These are phyloP conservation scores for Aspergillus sp. DNA, from an alignment of 2,329 filamentous ascomycete genomes.

Conservation along the genomic window DNA sequence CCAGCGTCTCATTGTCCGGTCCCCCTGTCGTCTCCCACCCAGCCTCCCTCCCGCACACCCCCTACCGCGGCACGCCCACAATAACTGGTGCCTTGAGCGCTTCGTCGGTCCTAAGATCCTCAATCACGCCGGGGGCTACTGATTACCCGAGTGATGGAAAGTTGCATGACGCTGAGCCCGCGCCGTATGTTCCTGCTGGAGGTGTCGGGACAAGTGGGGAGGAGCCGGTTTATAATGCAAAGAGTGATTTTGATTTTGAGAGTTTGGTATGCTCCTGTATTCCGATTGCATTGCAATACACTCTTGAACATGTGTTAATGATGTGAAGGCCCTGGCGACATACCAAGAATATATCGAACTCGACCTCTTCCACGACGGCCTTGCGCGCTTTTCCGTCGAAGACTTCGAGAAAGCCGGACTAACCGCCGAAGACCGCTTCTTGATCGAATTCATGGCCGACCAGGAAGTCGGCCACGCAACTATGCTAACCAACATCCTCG, in stretches of 20 bases:
- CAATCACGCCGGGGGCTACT: constrained; percentile 55
- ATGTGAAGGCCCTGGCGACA: constrained; percentile 53
- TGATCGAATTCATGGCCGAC: constrained; percentile 70
- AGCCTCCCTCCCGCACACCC: not conserved
- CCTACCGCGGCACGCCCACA: not conserved
- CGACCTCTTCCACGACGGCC: constrained; percentile 71
- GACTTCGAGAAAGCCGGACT: constrained; percentile 66
- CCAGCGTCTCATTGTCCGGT: not conserved
- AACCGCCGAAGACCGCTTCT: constrained; percentile 59
- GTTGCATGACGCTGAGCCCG: constrained; percentile 60
- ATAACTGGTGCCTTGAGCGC: constrained; percentile 53
- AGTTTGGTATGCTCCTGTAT: constrained; percentile 46
- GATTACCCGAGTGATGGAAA: constrained; percentile 66
- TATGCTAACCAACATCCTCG: constrained; percentile 70
- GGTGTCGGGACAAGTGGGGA: constrained; percentile 71
- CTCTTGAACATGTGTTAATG: too few relatives aligned
- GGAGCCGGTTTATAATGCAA: constrained; percentile 65
- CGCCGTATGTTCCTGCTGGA: constrained; percentile 65
- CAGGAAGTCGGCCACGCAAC: constrained; percentile 75
- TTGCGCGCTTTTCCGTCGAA: constrained; percentile 59
- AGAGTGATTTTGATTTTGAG: constrained; percentile 78
- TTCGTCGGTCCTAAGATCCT: constrained; percentile 41
- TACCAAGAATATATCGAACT: constrained; percentile 84
- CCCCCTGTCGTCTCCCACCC: not conserved
- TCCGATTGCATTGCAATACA: too few relatives aligned